Evolutionary conservation across 495 filamentous ascomycete species (phyloP).

Genomic region (Penicillium cataractarum): DNA sequence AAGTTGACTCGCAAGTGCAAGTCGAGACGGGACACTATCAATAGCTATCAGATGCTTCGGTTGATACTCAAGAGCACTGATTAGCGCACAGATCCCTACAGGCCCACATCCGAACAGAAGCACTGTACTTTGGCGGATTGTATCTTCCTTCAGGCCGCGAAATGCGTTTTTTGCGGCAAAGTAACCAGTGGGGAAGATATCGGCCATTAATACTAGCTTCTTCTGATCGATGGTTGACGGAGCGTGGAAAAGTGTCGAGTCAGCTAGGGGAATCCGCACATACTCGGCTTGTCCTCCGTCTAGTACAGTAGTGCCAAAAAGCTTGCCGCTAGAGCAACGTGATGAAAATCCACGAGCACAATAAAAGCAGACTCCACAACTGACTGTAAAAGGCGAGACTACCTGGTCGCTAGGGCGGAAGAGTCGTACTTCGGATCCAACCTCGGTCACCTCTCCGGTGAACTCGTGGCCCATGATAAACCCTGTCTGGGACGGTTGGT

Average conservation of each 20-base stretch:
- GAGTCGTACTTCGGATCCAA: constrained; percentile 39
- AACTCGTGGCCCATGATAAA: constrained; percentile 59
- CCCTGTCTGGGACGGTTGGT: constrained; percentile 58
- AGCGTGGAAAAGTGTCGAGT: constrained; percentile 72
- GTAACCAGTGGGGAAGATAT: constrained; percentile 74
- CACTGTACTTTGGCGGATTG: constrained; percentile 64
- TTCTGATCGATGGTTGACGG: constrained; percentile 72
- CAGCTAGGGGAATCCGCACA: constrained; percentile 79
- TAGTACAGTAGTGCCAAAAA: constrained; percentile 69
- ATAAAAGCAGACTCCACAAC: constrained; percentile 80
- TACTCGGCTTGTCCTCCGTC: constrained; percentile 91
- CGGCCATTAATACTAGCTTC: constrained; percentile 65
- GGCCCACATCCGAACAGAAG: constrained; percentile 86
- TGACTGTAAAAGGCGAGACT: constrained; percentile 67
- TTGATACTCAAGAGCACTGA: constrained; percentile 71
- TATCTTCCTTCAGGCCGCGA: constrained; percentile 52
- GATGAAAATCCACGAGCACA: no score
- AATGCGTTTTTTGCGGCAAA: constrained; percentile 82
- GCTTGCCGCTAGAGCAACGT: constrained; percentile 42
- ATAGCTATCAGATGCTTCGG: constrained; percentile 80
- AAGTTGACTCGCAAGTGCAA: constrained; percentile 71
- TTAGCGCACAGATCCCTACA: constrained; percentile 80
- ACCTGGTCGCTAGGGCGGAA: constrained; percentile 62
- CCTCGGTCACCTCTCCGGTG: constrained; percentile 28
- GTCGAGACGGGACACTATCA: constrained; percentile 72